A percentile compares a stretch with the other conserved stretches of the same genome.
Conservation (phyloP, 306 rosid genomes). For the Cicer yamashitae region DNA sequence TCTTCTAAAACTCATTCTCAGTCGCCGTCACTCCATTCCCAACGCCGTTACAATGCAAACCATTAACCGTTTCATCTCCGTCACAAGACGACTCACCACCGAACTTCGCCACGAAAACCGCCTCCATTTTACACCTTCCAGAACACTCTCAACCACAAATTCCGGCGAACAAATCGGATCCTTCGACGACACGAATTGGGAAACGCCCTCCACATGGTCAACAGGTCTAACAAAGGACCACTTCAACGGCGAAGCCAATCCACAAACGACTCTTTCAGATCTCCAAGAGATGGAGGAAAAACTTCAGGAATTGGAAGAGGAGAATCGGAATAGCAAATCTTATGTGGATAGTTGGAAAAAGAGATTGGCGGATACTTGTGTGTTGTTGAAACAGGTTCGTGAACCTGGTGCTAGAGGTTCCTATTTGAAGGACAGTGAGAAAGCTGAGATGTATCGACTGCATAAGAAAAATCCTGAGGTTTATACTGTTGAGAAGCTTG, state of each 20-base stretch:
- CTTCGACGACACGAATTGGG: constrained; percentile 53
- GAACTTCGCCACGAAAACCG: constrained; percentile 8
- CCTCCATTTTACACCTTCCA: not conserved
- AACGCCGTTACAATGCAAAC: constrained; percentile 45
- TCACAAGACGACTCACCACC: constrained; percentile 20
- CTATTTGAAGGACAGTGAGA: constrained; percentile 86
- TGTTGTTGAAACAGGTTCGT: constrained; percentile 68
- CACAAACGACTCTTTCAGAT: not conserved
- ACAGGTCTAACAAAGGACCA: constrained; percentile 75
- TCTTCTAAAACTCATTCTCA: not conserved
- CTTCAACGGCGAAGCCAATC: constrained; percentile 67
- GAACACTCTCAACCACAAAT: constrained; percentile 49
- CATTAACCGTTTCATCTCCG: constrained; percentile 42
- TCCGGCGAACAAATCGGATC: constrained; percentile 35
- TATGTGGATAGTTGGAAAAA: constrained; percentile 68
- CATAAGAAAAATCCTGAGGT: constrained; percentile 79
- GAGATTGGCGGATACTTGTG: constrained; percentile 60
- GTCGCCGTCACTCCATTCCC: constrained; percentile 23
- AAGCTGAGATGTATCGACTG: constrained; percentile 77
- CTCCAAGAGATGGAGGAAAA: constrained; percentile 68
- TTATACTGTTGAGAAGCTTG: constrained; percentile 79
- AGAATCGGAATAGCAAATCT: constrained; percentile 53
- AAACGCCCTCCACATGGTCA: constrained; percentile 69
- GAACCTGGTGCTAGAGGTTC: constrained; percentile 95
- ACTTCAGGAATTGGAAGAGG: constrained; percentile 58